These are phyloP conservation scores for Fusarium chaquense DNA, from an alignment of 2,329 filamentous ascomycete genomes.

Conservation along the genomic window DNA sequence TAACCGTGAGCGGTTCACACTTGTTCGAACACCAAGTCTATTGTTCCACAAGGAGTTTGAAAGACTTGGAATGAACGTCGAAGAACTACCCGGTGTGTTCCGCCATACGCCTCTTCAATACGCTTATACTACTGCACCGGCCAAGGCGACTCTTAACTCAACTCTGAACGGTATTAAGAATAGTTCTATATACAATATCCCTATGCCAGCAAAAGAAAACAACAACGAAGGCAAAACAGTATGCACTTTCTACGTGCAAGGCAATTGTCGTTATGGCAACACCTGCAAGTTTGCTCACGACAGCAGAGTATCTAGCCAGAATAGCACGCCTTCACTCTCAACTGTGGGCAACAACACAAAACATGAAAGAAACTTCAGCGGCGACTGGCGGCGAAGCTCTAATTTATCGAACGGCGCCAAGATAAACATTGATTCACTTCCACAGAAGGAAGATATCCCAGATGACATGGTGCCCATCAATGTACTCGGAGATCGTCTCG, in stretches of 20 bases:
- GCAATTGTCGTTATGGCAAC: conserved; percentile 44
- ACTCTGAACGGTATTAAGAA: conserved; percentile 4
- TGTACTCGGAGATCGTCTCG: conserved; percentile 32
- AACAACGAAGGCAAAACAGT: conserved; percentile 16
- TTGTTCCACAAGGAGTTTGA: conserved; percentile 65
- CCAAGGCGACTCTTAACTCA: conserved; percentile 1
- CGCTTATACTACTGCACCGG: conserved; percentile 4
- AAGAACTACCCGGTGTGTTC: conserved; percentile 66
- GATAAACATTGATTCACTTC: conserved; percentile 28
- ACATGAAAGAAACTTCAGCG: conserved; percentile 10
- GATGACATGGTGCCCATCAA: conserved; percentile 36
- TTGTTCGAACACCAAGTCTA: conserved; percentile 61
- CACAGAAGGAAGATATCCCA: conserved; percentile 29
- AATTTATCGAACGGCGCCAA: not conserved
- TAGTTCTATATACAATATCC: conserved; percentile 4
- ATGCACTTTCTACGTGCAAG: conserved; percentile 37
- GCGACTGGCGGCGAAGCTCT: conserved; percentile 15
- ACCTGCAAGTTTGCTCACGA: conserved; percentile 37
- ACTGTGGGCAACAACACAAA: conserved; percentile 19
- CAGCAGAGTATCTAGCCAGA: conserved; percentile 26
- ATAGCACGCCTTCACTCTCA: conserved; percentile 20
- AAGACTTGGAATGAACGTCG: conserved; percentile 62
- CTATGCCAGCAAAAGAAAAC: conserved; percentile 4
- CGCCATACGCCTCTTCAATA: conserved; percentile 54
- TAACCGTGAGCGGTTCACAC: conserved; percentile 64